These are phyloP conservation scores for Cornus suecica DNA, from an alignment of 148 eudicot genomes.

Conservation along the genomic window DNA sequence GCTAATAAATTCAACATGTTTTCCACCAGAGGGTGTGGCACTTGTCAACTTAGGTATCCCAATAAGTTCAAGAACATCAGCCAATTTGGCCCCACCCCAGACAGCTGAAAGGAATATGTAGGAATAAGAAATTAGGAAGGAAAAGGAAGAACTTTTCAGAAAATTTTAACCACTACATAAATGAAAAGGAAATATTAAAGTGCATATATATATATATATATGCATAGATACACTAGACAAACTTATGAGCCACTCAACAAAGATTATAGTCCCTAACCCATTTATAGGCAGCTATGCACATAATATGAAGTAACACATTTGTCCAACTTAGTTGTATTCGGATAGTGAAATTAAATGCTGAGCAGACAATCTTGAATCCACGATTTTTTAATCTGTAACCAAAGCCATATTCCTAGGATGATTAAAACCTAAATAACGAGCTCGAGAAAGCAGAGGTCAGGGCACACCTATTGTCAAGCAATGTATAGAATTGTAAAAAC, in stretches of 20 bases:
- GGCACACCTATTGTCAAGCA: too few relatives aligned
- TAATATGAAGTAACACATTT: neutral
- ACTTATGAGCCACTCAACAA: neutral
- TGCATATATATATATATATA: neutral
- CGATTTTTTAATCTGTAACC: neutral
- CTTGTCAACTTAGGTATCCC: constrained; percentile 67
- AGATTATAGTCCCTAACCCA: neutral
- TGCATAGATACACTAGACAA: neutral
- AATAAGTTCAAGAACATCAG: constrained; percentile 88
- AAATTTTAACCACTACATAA: neutral
- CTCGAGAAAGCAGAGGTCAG: too few relatives aligned
- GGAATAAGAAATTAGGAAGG: neutral
- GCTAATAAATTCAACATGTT: constrained; percentile 94
- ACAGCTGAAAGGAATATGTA: constrained; percentile 49
- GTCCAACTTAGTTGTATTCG: neutral
- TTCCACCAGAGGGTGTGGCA: constrained; percentile 67
- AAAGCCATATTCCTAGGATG: neutral
- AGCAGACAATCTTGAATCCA: neutral
- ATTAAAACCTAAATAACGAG: too few relatives aligned
- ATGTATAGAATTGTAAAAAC: neutral
- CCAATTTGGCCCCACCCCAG: constrained; percentile 92
- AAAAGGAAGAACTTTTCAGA: neutral
- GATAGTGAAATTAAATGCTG: neutral
- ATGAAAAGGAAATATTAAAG: neutral
- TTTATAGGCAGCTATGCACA: neutral